phyloP scores from a whole-genome alignment of 805 yeast species.

The Saturnispora kantuleensis region DNA sequence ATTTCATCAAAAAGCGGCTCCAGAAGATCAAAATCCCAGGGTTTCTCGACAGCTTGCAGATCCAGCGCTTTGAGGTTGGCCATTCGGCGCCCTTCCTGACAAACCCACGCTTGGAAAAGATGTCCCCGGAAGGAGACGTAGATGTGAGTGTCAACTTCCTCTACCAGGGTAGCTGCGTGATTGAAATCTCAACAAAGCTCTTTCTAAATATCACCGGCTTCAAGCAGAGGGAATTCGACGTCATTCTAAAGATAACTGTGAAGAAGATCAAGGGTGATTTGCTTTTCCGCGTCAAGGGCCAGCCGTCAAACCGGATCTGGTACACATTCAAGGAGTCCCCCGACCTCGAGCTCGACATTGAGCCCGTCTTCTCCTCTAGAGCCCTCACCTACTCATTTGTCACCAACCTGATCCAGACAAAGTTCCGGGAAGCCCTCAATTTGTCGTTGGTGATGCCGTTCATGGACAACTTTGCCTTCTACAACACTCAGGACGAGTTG shows the following conservation, averaged over 20 bases:
- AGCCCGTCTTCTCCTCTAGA: conserved; percentile 84
- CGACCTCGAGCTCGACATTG: conserved; percentile 59
- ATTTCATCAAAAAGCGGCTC: conserved; percentile 59
- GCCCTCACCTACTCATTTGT: conserved; percentile 69
- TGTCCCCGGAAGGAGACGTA: conserved; percentile 74
- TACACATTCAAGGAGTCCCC: conserved; percentile 81
- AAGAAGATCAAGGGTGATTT: conserved; percentile 66
- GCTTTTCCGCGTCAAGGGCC: conserved; percentile 64
- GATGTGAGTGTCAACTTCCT: conserved; percentile 49
- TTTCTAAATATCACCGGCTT: conserved; percentile 62
- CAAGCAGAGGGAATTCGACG: conserved; percentile 61
- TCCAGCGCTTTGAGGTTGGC: conserved; percentile 67
- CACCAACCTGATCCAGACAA: conserved; percentile 69
- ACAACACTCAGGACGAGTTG: conserved; percentile 52
- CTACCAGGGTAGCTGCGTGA: conserved; percentile 67
- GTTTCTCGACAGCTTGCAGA: conserved; percentile 72
- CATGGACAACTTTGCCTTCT: conserved; percentile 81
- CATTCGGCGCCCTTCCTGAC: conserved; percentile 71
- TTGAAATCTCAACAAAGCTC: conserved; percentile 74
- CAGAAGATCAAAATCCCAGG: conserved; percentile 79
- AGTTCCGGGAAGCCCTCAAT: conserved; percentile 66
- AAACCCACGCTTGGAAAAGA: conserved; percentile 54
- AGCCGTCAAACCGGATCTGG: conserved; percentile 90
- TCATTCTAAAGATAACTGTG: conserved; percentile 61
- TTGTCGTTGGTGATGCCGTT: conserved; percentile 77